phyloP scores from a whole-genome alignment of 805 yeast genomes.

The Kodamaea fukazawae region DNA sequence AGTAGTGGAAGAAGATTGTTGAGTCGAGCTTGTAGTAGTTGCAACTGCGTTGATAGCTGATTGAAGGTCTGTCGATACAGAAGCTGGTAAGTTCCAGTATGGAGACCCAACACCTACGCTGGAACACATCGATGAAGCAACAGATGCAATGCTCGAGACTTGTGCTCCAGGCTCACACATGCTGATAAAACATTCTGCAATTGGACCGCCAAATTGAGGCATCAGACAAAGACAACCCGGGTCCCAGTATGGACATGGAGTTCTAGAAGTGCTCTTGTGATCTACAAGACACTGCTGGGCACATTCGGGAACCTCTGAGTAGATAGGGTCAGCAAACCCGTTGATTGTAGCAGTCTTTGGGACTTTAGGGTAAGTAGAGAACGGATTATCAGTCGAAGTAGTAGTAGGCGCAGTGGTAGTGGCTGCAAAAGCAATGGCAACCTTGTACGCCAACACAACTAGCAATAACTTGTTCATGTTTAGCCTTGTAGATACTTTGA shows the following conservation, averaged over 20 bases:
- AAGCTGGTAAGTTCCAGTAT: slow-evolving; percentile 26
- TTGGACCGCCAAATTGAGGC: slow-evolving; percentile 26
- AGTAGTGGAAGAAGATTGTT: too few species aligned
- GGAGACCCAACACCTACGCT: slow-evolving; percentile 32
- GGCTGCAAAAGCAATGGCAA: too few species aligned
- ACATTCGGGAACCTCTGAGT: slow-evolving; percentile 31
- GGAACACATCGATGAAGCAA: slow-evolving; percentile 30
- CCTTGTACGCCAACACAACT: too few species aligned
- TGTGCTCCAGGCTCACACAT: neutral
- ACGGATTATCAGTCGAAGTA: too few species aligned
- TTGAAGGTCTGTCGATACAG: slow-evolving; percentile 9
- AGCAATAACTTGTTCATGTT: too few species aligned
- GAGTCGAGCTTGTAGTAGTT: too few species aligned
- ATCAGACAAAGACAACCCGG: slow-evolving; percentile 44
- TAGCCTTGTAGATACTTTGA: too few species aligned
- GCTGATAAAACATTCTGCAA: slow-evolving; percentile 2
- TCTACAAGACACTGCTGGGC: slow-evolving; percentile 31
- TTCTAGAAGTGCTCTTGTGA: slow-evolving; percentile 25
- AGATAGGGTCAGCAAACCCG: slow-evolving; percentile 40
- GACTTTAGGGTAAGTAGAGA: neutral
- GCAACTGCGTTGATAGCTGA: too few species aligned
- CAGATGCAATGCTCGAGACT: slow-evolving; percentile 1
- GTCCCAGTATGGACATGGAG: slow-evolving; percentile 47
- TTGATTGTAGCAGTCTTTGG: slow-evolving; percentile 38
- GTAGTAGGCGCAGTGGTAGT: too few species aligned